Percentiles rank a stretch among this genome's conserved stretches.
Conservation (phyloP, 2,329 filamentous ascomycete genomes). For the Alternaria sp. region DNA sequence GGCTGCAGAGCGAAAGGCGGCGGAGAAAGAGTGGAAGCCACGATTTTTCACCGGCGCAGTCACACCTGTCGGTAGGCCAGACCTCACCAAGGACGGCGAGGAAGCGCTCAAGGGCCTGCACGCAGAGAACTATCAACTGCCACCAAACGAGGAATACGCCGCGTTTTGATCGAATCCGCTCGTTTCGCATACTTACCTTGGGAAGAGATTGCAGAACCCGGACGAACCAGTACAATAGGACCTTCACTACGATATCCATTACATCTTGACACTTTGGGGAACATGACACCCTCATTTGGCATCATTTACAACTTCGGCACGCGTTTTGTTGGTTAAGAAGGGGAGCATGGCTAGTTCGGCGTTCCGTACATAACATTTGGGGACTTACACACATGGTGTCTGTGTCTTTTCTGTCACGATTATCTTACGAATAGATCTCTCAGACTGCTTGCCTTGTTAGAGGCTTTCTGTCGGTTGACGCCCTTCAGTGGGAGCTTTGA, state of each 20-base stretch:
- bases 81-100: slow-evolving; percentile 68
- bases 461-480: background rate
- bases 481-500: background rate
- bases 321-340: slow-evolving; percentile 14
- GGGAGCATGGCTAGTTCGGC: slow-evolving; percentile 18
- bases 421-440: slow-evolving; percentile 11
- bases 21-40: slow-evolving; percentile 77
- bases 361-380: slow-evolving; percentile 9
- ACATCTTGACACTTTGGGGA: slow-evolving; percentile 1
- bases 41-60: slow-evolving; percentile 77
- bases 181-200: background rate
- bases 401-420: slow-evolving; percentile 10
- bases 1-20: slow-evolving; percentile 77
- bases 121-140: slow-evolving; percentile 57
- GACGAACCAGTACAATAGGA: slow-evolving; percentile 11
- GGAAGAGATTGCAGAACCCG: background rate
- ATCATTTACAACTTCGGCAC: slow-evolving; percentile 2
- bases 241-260: slow-evolving; percentile 23
- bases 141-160: slow-evolving; percentile 52
- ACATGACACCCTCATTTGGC: slow-evolving; percentile 17
- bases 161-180: slow-evolving; percentile 32
- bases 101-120: slow-evolving; percentile 63
- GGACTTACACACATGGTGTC: background rate
- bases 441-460: slow-evolving; percentile 8
- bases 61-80: slow-evolving; percentile 66